These are phyloP conservation scores for Aurifilum marmelostoma DNA, from an alignment of 2,329 filamentous ascomycete genomes.

Conservation along the genomic window DNA sequence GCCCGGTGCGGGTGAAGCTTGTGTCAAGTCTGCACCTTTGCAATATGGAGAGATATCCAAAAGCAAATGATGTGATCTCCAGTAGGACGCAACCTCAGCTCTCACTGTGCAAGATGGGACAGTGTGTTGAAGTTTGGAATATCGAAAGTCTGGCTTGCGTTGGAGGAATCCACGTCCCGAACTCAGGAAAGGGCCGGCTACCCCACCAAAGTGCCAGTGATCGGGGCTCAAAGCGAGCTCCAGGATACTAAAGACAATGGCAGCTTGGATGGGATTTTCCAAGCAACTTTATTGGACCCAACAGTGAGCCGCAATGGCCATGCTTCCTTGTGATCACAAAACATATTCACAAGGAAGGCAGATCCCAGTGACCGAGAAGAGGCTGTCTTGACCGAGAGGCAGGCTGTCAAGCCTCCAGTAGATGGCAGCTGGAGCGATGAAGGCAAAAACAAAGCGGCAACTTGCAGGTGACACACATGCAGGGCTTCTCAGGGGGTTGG, in stretches of 20 bases:
- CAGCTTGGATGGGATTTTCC: neutral
- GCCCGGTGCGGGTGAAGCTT: neutral
- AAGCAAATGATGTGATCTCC: neutral
- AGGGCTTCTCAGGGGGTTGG: neutral
- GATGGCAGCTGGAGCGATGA: neutral
- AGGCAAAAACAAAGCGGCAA: neutral
- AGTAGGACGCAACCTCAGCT: neutral
- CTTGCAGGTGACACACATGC: neutral
- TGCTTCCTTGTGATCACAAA: neutral
- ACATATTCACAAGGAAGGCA: neutral
- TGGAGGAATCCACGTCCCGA: neutral
- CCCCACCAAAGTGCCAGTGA: neutral
- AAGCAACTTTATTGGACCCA: neutral
- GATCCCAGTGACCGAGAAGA: neutral
- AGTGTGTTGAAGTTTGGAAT: neutral
- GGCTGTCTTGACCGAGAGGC: neutral
- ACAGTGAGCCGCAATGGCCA: neutral
- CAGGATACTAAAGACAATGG: neutral
- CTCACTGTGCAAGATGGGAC: neutral
- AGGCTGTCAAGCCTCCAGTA: neutral
- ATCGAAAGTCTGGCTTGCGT: neutral
- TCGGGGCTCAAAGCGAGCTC: neutral
- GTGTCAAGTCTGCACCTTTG: neutral
- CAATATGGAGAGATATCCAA: neutral
- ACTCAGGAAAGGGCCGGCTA: neutral